These are phyloP conservation scores for Porcisia deanei DNA, from an alignment of 208 protist species.

Conservation along the genomic window DNA sequence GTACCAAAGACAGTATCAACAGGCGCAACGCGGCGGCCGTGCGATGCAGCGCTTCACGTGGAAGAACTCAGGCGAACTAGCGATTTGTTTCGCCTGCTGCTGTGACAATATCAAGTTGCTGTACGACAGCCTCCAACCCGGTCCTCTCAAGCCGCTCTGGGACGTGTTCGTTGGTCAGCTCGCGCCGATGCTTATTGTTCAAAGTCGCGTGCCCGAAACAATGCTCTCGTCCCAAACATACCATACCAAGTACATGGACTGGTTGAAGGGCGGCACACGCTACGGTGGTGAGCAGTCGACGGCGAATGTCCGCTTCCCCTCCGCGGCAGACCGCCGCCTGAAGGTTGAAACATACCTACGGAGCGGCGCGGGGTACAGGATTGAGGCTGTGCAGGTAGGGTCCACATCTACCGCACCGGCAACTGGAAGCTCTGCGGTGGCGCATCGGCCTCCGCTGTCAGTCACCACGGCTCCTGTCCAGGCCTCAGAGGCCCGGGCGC, in stretches of 20 bases:
- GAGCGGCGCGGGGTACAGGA: constrained; percentile 49
- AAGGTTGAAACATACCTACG: constrained; percentile 79
- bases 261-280: constrained; percentile 86
- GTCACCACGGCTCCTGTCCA: constrained; percentile 7
- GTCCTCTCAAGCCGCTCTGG: constrained; percentile 61
- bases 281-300: constrained; percentile 67
- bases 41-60: constrained; percentile 65
- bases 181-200: constrained; percentile 55
- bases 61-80: constrained; percentile 85
- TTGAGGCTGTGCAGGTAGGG: constrained; percentile 57
- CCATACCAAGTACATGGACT: constrained; percentile 86
- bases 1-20: constrained; percentile 55
- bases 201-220: constrained; percentile 56
- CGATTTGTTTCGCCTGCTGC: constrained; percentile 81
- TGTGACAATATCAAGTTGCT: constrained; percentile 87
- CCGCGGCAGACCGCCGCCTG: constrained; percentile 65
- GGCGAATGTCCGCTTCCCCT: constrained; percentile 84
- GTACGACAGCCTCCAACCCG: constrained; percentile 58
- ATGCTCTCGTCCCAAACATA: constrained; percentile 71
- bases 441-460: constrained; percentile 4
- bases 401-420: constrained; percentile 15
- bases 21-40: constrained; percentile 37
- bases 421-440: neutral
- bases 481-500: constrained; percentile 11
- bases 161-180: constrained; percentile 68